phyloP scores from a whole-genome alignment of 2,329 filamentous ascomycete genomes.

The Pseudopithomyces maydicus region DNA sequence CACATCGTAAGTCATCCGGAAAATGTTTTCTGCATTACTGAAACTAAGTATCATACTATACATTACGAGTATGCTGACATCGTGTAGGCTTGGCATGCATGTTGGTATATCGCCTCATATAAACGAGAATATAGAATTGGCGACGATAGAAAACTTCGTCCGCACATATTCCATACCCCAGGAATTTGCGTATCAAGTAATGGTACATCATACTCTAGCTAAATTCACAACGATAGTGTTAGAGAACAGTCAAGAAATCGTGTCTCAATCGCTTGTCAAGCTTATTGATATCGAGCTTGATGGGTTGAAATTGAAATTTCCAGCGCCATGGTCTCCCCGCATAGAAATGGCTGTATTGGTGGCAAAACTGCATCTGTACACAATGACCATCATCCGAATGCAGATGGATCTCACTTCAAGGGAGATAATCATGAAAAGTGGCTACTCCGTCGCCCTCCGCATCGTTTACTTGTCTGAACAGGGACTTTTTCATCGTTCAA shows the following conservation, averaged over 20 bases:
- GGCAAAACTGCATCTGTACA: constrained; percentile 26
- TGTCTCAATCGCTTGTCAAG: constrained; percentile 23
- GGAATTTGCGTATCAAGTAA: constrained; percentile 27
- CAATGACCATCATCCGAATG: constrained; percentile 24
- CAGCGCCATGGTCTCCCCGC: constrained; percentile 20
- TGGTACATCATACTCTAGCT: constrained; percentile 27
- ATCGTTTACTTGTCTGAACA: constrained; percentile 24
- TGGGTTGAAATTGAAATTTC: constrained; percentile 17
- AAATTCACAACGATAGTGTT: constrained; percentile 24
- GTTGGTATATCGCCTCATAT: constrained; percentile 23
- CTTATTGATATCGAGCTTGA: constrained; percentile 28
- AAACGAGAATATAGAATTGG: constrained; percentile 18
- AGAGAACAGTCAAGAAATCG: constrained; percentile 20
- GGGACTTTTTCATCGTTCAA: constrained; percentile 16
- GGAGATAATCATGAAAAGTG: constrained; percentile 25
- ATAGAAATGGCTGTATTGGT: constrained; percentile 20
- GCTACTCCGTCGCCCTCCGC: constrained; percentile 20
- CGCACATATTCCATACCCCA: constrained; percentile 19
- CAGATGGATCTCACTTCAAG: constrained; percentile 20
- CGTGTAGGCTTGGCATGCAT: constrained; percentile 21
- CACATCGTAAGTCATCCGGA: constrained; percentile 18
- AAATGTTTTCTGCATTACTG: neutral
- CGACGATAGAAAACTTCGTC: constrained; percentile 23
- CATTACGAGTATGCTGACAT: neutral
- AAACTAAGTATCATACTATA: neutral